Percentiles rank a stretch among this genome's conserved stretches.
Conservation (phyloP, 768 basidiomycete species). For the Boletus tomentosulus region DNA sequence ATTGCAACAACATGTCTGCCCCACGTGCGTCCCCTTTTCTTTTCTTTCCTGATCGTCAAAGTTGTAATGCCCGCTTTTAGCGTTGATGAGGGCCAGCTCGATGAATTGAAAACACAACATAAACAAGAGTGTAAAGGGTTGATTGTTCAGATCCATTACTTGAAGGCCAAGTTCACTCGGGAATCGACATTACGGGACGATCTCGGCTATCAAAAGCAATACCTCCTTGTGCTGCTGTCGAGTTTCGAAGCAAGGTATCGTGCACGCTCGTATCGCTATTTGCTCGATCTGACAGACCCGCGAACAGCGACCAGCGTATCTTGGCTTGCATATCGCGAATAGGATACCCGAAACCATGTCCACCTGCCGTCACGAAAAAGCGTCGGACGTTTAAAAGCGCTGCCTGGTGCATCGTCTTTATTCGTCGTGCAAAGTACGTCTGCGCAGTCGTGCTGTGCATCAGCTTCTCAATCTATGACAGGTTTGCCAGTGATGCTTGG, state of each 20-base stretch:
- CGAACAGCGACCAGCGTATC: constrained; percentile 60
- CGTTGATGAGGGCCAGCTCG: constrained; percentile 54
- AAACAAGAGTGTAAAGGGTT: constrained; percentile 88
- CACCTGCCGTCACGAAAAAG: constrained; percentile 37
- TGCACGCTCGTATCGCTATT: neutral
- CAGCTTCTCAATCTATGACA: constrained; percentile 26
- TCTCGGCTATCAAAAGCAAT: constrained; percentile 83
- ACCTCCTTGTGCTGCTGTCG: constrained; percentile 70
- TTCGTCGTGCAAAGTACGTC: constrained; percentile 59
- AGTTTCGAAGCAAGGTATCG: constrained; percentile 66
- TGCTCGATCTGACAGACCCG: constrained; percentile 3
- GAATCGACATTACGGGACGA: constrained; percentile 77
- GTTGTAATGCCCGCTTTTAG: neutral
- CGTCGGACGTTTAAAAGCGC: constrained; percentile 52
- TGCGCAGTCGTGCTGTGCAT: neutral
- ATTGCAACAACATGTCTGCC: constrained; percentile 54
- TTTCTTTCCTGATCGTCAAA: neutral
- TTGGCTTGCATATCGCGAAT: constrained; percentile 72
- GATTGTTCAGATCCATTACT: constrained; percentile 84
- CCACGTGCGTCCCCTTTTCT: constrained; percentile 41
- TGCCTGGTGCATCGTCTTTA: constrained; percentile 58
- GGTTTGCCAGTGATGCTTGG: constrained; percentile 62
- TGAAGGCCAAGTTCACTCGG: constrained; percentile 87
- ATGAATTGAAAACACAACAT: constrained; percentile 58
- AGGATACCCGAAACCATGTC: constrained; percentile 54